Evolutionary conservation across 768 basidiomycete genomes (phyloP).

Genomic region (Phylloporus rhodoxanthus): DNA sequence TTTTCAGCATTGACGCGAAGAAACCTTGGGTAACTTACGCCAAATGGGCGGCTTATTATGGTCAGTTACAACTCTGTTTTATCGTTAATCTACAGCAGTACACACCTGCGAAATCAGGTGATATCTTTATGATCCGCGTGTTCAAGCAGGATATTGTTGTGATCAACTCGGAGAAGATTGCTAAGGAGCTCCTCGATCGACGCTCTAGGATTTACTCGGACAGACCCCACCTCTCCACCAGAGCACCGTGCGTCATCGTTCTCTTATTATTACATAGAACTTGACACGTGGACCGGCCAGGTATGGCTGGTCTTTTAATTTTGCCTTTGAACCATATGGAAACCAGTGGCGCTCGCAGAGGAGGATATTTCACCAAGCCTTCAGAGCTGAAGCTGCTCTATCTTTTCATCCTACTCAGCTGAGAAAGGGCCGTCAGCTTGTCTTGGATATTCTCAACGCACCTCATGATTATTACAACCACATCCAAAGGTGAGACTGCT

Average conservation of each 20-base stretch:
- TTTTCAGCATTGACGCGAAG: neutral
- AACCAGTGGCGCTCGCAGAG: slow-evolving; percentile 22
- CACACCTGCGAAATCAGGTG: neutral
- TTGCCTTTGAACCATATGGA: slow-evolving; percentile 15
- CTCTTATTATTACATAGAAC: neutral
- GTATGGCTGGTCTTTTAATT: slow-evolving; percentile 19
- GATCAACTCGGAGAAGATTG: neutral
- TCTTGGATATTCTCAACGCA: slow-evolving; percentile 2
- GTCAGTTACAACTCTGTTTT: neutral
- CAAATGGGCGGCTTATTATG: neutral
- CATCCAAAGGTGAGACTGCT: slow-evolving; percentile 6
- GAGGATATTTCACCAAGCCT: slow-evolving; percentile 21
- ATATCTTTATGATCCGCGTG: neutral
- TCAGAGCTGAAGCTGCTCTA: slow-evolving; percentile 12
- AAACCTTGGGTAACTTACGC: neutral
- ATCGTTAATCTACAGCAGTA: neutral
- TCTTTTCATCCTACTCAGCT: slow-evolving; percentile 15
- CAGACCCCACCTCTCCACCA: neutral
- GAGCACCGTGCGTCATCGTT: neutral
- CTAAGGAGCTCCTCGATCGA: neutral
- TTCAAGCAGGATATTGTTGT: neutral
- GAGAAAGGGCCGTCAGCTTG: slow-evolving; percentile 15
- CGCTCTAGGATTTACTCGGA: neutral
- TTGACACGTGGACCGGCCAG: slow-evolving; percentile 1
- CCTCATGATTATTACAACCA: slow-evolving; percentile 4